Percentiles rank a stretch among this genome's conserved stretches.
Evolutionary conservation across 1,139 yeast genomes (phyloP).

Genomic region (Nakaseomyces sp.): DNA sequence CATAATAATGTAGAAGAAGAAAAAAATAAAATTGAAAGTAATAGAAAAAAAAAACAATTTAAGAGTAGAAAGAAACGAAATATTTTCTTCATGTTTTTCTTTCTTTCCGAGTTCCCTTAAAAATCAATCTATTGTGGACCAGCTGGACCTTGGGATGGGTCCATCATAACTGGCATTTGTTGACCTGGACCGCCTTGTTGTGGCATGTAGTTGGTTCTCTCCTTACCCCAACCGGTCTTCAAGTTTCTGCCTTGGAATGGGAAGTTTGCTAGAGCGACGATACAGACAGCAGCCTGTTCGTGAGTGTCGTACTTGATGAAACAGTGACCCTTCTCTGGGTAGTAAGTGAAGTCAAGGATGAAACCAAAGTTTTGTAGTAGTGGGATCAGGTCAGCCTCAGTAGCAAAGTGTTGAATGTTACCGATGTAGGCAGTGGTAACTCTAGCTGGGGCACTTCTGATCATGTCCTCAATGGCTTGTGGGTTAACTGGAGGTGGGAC

Average conservation of each 20-base stretch:
- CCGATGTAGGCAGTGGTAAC: constrained; percentile 80
- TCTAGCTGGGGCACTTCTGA: constrained; percentile 69
- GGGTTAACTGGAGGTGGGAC: constrained; percentile 36
- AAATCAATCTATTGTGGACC: constrained; percentile 5
- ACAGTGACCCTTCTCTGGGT: constrained; percentile 52
- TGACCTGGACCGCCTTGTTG: constrained; percentile 11
- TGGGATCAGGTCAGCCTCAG: constrained; percentile 68
- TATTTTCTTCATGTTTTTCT: too few species aligned
- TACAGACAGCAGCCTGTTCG: constrained; percentile 83
- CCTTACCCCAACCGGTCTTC: constrained; percentile 86
- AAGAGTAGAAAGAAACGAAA: neutral
- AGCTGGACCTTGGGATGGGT: constrained; percentile 6
- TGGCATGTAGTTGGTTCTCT: constrained; percentile 38
- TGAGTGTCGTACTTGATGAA: constrained; percentile 82
- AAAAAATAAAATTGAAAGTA: neutral
- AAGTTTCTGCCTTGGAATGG: constrained; percentile 69
- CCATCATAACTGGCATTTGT: constrained; percentile 8
- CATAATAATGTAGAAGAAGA: neutral
- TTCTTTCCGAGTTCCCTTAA: too few species aligned
- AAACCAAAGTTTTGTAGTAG: constrained; percentile 71
- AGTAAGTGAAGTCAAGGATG: constrained; percentile 71
- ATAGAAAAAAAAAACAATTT: neutral
- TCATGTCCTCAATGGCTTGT: constrained; percentile 57
- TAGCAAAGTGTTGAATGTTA: constrained; percentile 68
- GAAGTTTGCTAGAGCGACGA: constrained; percentile 71